These are phyloP conservation scores for Candida sanyaensis DNA, from an alignment of 1,139 yeast genomes.

Conservation along the genomic window DNA sequence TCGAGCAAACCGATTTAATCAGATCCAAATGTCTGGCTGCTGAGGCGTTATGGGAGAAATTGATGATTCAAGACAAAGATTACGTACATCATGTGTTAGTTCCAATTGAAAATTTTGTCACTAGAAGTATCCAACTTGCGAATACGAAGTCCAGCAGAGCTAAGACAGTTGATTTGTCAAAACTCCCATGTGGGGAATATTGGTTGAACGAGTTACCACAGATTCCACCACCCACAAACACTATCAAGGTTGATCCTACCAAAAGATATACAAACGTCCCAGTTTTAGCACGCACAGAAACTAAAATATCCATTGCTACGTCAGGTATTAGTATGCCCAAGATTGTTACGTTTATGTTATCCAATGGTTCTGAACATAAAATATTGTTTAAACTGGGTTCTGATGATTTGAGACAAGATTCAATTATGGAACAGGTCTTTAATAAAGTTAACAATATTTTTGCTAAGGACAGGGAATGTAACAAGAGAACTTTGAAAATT, in stretches of 20 bases:
- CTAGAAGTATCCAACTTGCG: conserved; percentile 54
- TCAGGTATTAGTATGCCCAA: conserved; percentile 90
- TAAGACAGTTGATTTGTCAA: conserved; percentile 35
- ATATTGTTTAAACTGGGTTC: conserved; percentile 80
- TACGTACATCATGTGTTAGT: conserved; percentile 19
- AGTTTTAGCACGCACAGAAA: conserved; percentile 44
- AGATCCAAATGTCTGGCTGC: conserved; percentile 55
- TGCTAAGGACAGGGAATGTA: conserved; percentile 54
- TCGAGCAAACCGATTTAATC: conserved; percentile 34
- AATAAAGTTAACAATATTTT: conserved; percentile 80
- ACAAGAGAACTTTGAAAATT: conserved; percentile 57
- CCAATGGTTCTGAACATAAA: conserved; percentile 59
- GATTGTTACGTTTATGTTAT: conserved; percentile 55
- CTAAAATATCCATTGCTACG: conserved; percentile 59
- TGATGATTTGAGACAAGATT: conserved; percentile 93
- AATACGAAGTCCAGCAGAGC: conserved; percentile 41
- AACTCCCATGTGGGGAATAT: conserved; percentile 43
- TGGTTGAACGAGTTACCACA: conserved; percentile 57
- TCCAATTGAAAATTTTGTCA: conserved; percentile 52
- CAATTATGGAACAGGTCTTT: conserved; percentile 97
- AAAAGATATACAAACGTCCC: conserved; percentile 54
- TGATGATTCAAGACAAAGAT: conserved; percentile 7
- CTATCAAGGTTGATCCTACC: conserved; percentile 41
- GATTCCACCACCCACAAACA: conserved; percentile 72
- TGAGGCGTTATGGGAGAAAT: conserved; percentile 42